Percentiles rank a stretch among this genome's conserved stretches.
These are phyloP conservation scores for Solanum verrucosum DNA, from an alignment of 257 asterid species.

Conservation along the genomic window DNA sequence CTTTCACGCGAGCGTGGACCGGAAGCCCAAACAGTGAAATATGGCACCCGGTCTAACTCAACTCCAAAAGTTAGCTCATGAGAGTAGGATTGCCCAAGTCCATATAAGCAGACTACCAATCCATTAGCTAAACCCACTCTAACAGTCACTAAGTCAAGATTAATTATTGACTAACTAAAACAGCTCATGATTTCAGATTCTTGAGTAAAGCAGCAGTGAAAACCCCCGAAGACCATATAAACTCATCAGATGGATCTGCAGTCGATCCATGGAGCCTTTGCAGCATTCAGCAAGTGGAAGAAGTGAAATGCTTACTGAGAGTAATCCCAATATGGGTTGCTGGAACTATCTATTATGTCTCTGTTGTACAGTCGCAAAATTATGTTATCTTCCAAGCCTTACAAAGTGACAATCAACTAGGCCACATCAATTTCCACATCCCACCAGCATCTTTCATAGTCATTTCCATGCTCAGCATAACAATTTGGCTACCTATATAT, in stretches of 20 bases:
- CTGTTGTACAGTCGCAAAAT: slow-evolving; percentile 1
- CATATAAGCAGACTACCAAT: too few relatives aligned
- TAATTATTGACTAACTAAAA: not conserved
- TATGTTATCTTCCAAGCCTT: slow-evolving; percentile 20
- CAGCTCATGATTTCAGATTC: not conserved
- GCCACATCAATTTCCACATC: slow-evolving; percentile 4
- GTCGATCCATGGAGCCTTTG: slow-evolving; percentile 26
- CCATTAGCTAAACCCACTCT: not conserved
- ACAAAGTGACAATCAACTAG: slow-evolving; percentile 11
- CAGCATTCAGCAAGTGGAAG: slow-evolving; percentile 29
- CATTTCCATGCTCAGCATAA: slow-evolving; percentile 16
- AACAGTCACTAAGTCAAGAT: not conserved
- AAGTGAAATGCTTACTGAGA: slow-evolving; percentile 19
- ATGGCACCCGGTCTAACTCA: too few relatives aligned
- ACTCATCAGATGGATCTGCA: slow-evolving; percentile 15
- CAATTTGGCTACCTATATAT: slow-evolving; percentile 21
- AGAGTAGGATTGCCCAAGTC: too few relatives aligned
- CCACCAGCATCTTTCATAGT: slow-evolving; percentile 23
- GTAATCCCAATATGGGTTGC: slow-evolving; percentile 21
- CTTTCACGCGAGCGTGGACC: too few relatives aligned
- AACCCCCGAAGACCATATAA: slow-evolving; percentile 12
- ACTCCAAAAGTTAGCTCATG: too few relatives aligned
- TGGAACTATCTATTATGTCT: slow-evolving; percentile 6
- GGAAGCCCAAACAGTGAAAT: too few relatives aligned
- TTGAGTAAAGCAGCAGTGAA: slow-evolving; percentile 18